These are phyloP conservation scores for Podospora tetraspora DNA, from an alignment of 495 filamentous ascomycete species.

Conservation along the genomic window DNA sequence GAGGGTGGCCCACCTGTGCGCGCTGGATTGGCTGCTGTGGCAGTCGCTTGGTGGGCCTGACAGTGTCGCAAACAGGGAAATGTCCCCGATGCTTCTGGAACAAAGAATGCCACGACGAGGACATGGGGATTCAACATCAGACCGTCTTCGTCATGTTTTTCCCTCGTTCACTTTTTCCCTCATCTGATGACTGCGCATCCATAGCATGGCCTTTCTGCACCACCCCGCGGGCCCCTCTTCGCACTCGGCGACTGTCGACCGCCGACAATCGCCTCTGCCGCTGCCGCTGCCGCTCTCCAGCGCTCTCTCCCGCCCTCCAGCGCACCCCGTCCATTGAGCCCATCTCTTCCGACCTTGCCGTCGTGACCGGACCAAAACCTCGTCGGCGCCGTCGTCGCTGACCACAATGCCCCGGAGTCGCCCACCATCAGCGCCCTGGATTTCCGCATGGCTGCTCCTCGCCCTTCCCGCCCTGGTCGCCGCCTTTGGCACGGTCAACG, in stretches of 20 bases:
- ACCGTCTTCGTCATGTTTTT: neutral
- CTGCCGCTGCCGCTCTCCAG: no score
- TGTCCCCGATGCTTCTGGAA: neutral
- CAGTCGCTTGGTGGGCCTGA: neutral
- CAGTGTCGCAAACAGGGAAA: neutral
- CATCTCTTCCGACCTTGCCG: neutral
- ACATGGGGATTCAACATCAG: neutral
- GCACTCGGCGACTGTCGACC: neutral
- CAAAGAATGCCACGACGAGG: neutral
- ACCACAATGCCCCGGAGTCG: neutral
- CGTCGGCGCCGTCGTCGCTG: neutral
- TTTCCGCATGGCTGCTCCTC: neutral
- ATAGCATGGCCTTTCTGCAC: neutral
- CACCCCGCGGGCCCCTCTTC: neutral
- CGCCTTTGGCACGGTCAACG: slow-evolving; percentile 28
- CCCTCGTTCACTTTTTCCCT: neutral
- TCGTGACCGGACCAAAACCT: neutral
- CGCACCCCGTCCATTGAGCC: neutral
- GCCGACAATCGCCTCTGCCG: no score
- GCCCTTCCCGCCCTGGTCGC: neutral
- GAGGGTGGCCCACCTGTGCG: neutral
- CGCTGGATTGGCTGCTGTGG: neutral
- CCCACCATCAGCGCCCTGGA: no score
- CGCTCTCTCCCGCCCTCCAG: neutral
- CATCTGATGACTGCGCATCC: neutral